These are phyloP conservation scores for Mortierella alpina DNA, from an alignment of 192 early-diverging fungal species.

Conservation along the genomic window DNA sequence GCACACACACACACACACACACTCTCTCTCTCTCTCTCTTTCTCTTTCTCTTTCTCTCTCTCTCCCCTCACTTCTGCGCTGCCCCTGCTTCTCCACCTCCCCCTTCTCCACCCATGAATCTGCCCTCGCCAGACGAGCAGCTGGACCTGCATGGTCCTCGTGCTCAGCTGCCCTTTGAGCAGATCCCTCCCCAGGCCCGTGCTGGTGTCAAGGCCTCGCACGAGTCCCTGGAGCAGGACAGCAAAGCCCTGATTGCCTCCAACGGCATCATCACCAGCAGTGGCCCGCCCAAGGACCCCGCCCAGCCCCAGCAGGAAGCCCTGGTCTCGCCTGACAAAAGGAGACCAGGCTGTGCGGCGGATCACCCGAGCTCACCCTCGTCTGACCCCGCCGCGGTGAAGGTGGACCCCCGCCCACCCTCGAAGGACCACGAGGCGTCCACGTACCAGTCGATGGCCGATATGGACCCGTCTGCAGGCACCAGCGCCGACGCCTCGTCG, in stretches of 20 bases:
- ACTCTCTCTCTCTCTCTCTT: conserved; percentile 1
- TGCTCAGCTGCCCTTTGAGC: conserved; percentile 39
- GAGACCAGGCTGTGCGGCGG: conserved; percentile 8
- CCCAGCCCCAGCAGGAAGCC: background rate
- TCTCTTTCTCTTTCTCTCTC: conserved; percentile 1
- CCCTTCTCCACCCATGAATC: conserved; percentile 26
- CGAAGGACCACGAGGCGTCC: background rate
- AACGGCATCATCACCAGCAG: conserved; percentile 45
- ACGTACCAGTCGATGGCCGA: background rate
- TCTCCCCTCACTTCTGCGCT: background rate
- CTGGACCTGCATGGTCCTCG: conserved; percentile 40
- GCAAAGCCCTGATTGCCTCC: conserved; percentile 15
- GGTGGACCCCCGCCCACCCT: background rate
- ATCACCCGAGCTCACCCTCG: background rate
- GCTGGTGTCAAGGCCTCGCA: conserved; percentile 41
- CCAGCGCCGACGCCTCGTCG: background rate
- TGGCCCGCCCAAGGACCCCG: background rate
- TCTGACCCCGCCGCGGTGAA: background rate
- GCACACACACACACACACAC: no score
- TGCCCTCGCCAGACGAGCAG: conserved; percentile 49
- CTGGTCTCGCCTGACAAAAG: conserved; percentile 36
- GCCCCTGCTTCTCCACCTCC: background rate
- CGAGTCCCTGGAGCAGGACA: conserved; percentile 30
- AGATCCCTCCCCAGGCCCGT: conserved; percentile 36
- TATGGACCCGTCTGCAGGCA: background rate